Conservation (phyloP, 2,329 filamentous ascomycete species). For the Trichothecium sympodiale region DNA sequence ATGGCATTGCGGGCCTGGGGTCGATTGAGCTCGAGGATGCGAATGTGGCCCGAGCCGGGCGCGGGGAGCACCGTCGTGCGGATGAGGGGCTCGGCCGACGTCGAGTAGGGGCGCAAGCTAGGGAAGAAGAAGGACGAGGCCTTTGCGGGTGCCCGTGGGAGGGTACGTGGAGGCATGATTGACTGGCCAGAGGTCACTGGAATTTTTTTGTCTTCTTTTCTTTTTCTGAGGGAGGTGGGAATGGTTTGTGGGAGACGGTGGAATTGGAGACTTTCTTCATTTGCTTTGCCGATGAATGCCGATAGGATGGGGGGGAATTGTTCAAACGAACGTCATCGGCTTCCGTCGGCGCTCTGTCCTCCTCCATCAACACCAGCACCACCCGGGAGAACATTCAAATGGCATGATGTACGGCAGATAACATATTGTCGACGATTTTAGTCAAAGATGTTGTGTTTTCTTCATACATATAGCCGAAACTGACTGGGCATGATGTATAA, state of each 20-base stretch:
- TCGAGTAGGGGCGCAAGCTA: background rate
- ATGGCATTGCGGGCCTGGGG: conserved; percentile 84
- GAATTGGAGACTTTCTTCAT: too few species aligned
- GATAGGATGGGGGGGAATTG: too few species aligned
- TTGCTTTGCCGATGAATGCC: too few species aligned
- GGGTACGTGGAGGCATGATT: conserved; percentile 21
- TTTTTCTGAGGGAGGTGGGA: background rate
- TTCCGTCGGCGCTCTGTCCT: background rate
- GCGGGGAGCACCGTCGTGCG: conserved; percentile 66
- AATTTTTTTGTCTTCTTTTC: background rate
- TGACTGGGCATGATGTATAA: too few species aligned
- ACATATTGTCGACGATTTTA: too few species aligned
- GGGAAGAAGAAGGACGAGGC: conserved; percentile 10
- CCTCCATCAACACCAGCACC: too few species aligned
- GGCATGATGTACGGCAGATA: too few species aligned
- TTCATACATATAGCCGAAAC: too few species aligned
- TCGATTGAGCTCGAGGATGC: conserved; percentile 78
- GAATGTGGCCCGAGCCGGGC: conserved; percentile 71
- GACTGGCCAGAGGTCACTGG: background rate
- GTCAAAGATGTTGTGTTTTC: too few species aligned
- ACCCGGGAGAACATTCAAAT: too few species aligned
- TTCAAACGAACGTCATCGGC: background rate
- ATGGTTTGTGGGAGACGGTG: too few species aligned
- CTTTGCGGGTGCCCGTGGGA: conserved; percentile 5
- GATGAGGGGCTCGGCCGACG: conserved; percentile 38